Percentiles rank a stretch among this genome's conserved stretches.
Evolutionary conservation across 345 rosid genomes (phyloP).

Genomic region (Raphanus raphanistrum): DNA sequence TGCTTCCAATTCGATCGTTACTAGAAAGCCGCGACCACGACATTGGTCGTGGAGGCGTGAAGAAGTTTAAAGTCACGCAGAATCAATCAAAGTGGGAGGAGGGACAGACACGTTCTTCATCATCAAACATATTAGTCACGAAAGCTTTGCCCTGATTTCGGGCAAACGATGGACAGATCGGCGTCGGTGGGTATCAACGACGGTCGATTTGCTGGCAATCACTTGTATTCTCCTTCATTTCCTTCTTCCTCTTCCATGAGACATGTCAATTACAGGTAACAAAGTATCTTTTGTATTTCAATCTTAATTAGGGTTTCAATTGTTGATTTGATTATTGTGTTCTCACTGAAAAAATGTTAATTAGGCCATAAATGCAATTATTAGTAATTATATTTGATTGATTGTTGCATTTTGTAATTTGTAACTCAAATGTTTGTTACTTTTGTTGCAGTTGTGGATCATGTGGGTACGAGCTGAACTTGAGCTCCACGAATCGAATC

Average conservation of each 20-base stretch:
- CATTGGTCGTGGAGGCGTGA: slow-evolving; percentile 13
- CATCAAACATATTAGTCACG: not conserved
- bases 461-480: slow-evolving; percentile 87
- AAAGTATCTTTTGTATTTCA: not conserved
- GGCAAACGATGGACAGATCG: slow-evolving; percentile 35
- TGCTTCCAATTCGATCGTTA: slow-evolving; percentile 29
- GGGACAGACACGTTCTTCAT: not conserved
- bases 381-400: not conserved
- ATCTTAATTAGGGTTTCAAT: not conserved
- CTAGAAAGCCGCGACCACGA: slow-evolving; percentile 26
- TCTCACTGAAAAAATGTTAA: not conserved
- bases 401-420: not conserved
- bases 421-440: not conserved
- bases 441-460: slow-evolving; percentile 79
- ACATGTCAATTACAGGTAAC: slow-evolving; percentile 37
- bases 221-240: slow-evolving; percentile 26
- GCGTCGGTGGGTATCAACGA: slow-evolving; percentile 38
- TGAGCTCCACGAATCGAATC: slow-evolving; percentile 86
- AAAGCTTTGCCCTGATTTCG: not conserved
- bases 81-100: not conserved
- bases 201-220: slow-evolving; percentile 30
- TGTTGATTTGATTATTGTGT: not conserved
- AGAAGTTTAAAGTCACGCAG: not conserved
- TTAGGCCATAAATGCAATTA: slow-evolving; percentile 11
- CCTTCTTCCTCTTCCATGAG: slow-evolving; percentile 33